Conservation (phyloP, 345 rosid genomes). For the Lagerstroemia speciosa region DNA sequence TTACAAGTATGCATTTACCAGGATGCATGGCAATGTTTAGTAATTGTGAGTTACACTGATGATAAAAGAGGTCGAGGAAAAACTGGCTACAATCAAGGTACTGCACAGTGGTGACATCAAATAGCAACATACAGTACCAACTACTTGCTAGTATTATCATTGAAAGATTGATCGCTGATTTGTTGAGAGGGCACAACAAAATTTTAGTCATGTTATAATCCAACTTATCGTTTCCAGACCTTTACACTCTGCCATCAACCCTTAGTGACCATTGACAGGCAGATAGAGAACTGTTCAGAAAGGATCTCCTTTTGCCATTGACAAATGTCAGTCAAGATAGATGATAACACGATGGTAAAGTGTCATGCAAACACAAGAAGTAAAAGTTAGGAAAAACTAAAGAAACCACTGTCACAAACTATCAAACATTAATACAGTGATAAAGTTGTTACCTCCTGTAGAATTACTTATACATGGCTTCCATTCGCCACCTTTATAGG, state of each 20-base stretch:
- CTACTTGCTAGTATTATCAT: background rate
- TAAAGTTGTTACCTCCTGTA: slow-evolving; percentile 48
- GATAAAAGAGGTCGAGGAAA: background rate
- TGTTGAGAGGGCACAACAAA: slow-evolving; percentile 3
- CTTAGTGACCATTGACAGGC: too few relatives aligned
- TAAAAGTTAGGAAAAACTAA: background rate
- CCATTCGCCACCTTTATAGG: slow-evolving; percentile 75
- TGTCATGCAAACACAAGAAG: background rate
- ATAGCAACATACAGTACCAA: background rate
- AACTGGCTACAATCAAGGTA: background rate
- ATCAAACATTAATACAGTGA: background rate
- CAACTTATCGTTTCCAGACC: too few relatives aligned
- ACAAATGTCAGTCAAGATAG: too few relatives aligned
- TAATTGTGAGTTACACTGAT: background rate
- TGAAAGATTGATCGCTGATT: background rate
- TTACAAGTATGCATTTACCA: background rate
- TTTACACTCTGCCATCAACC: too few relatives aligned
- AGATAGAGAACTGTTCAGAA: background rate
- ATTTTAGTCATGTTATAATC: background rate
- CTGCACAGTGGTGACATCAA: background rate
- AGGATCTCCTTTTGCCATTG: background rate
- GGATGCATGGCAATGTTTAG: background rate
- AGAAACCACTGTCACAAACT: background rate
- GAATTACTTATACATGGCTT: slow-evolving; percentile 62
- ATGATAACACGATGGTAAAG: background rate